Evolutionary conservation across 495 filamentous ascomycete species (phyloP).

Genomic region (Penicillium cosmopolitanum): DNA sequence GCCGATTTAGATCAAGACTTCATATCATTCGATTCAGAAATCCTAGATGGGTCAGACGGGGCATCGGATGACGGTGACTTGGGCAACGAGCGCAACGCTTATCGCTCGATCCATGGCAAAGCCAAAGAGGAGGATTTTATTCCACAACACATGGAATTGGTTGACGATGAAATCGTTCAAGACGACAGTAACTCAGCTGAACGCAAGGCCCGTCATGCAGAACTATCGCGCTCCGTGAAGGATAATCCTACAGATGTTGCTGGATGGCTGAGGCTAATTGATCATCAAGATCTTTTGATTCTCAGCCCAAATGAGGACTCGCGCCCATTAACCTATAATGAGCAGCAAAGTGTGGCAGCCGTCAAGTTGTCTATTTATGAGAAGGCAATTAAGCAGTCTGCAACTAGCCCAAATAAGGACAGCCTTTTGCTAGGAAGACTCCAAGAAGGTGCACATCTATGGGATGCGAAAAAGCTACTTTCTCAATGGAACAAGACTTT

Average conservation of each 20-base stretch:
- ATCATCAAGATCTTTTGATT: constrained; percentile 72
- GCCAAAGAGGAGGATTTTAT: constrained; percentile 54
- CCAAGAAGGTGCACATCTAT: constrained; percentile 69
- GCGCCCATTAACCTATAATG: constrained; percentile 57
- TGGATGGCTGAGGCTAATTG: constrained; percentile 76
- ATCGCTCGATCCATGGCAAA: constrained; percentile 72
- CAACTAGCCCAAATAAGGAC: constrained; percentile 48
- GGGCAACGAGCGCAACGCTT: constrained; percentile 58
- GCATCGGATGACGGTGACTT: constrained; percentile 28
- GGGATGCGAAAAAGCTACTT: constrained; percentile 67
- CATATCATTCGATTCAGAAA: constrained; percentile 41
- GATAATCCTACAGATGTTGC: constrained; percentile 65
- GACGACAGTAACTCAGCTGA: constrained; percentile 45
- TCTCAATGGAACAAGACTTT: constrained; percentile 67
- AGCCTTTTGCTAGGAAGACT: constrained; percentile 67
- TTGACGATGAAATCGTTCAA: constrained; percentile 45
- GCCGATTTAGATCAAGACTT: constrained; percentile 37
- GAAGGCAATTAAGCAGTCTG: constrained; percentile 67
- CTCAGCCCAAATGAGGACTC: constrained; percentile 37
- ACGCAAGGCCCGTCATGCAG: constrained; percentile 53
- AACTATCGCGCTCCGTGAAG: constrained; percentile 62
- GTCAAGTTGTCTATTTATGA: constrained; percentile 82
- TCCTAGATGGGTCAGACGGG: constrained; percentile 27
- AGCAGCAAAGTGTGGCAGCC: constrained; percentile 69
- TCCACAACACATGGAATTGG: constrained; percentile 56